Percentiles rank a stretch among this genome's conserved stretches.
phyloP scores from a whole-genome alignment of 805 yeast species.

The Candida multigemmis region DNA sequence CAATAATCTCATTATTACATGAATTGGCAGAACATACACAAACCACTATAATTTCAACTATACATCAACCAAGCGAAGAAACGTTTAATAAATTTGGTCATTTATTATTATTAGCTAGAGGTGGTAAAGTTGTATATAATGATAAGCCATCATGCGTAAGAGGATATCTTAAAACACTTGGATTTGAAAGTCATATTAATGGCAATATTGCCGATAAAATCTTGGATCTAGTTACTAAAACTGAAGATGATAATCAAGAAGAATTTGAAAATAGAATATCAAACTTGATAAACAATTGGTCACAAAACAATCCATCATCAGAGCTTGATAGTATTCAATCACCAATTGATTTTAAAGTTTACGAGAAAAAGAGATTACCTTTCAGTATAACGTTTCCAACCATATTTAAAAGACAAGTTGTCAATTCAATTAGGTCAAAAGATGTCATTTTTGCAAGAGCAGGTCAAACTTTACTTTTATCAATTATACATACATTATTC shows the following conservation, averaged over 20 bases:
- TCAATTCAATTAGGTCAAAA: constrained; percentile 26
- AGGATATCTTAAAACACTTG: constrained; percentile 37
- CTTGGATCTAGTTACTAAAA: constrained; percentile 56
- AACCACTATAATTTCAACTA: constrained; percentile 62
- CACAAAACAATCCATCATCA: constrained; percentile 26
- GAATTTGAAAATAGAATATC: constrained; percentile 12
- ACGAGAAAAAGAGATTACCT: constrained; percentile 15
- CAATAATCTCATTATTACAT: constrained; percentile 53
- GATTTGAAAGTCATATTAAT: constrained; percentile 42
- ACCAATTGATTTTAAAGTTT: constrained; percentile 16
- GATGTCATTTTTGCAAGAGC: constrained; percentile 59
- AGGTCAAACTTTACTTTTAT: constrained; percentile 56
- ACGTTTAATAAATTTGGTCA: constrained; percentile 60
- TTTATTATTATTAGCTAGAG: constrained; percentile 62
- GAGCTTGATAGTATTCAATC: constrained; percentile 14
- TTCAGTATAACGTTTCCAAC: constrained; percentile 17
- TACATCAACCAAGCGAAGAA: constrained; percentile 76
- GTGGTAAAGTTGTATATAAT: constrained; percentile 62
- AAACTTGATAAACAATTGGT: constrained; percentile 20
- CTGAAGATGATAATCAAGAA: constrained; percentile 15
- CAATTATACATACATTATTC: constrained; percentile 56
- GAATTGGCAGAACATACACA: constrained; percentile 47
- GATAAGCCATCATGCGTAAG: constrained; percentile 43
- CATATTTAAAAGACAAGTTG: constrained; percentile 20
- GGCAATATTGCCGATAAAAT: constrained; percentile 70